Base-by-base conservation (phyloP, 805 yeast species). In the Pichia membranifaciens region DNA sequence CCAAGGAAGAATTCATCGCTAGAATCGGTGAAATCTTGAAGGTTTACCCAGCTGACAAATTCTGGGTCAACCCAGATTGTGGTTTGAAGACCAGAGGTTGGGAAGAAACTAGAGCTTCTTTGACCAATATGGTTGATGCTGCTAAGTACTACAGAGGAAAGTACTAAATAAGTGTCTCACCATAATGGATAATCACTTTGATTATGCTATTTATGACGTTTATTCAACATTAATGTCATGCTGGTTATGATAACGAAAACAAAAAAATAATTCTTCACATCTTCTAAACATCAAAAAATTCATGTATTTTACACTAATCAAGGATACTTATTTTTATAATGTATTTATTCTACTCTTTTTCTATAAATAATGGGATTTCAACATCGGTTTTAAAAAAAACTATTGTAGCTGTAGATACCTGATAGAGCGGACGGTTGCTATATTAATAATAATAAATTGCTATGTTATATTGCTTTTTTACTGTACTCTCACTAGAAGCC, bases 31-130 rank as follows among this genome's bases (percentile, higher is more conserved):
- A 88, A 71, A 90, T 93, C 77, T 78, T 93, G 74, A 88, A 89
- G 79, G 93, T 87, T 53, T 91, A 91, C 81, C 97, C 97, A 71
- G 95, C 93, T 69, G 87, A 87, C 73, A 91, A 90, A 75, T 87
- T 93, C 82, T 93, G 99, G 99, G 95, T 93, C 70, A 93, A 93
- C 95, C 99, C 99, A 68, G 99, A 93, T 79, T 93, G 99, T 83
- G 99, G 99, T 82, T 83, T 93, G 74, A 93, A 93, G 87, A 93
- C 99, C 72, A 90, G 99, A 84, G 96, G 96, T 64, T 93, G 99
- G 99, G 88, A 86, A 63, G 99, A 93, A 82, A 87, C 91, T 64
- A 88, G 76, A 70, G 89, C 83, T 68, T 88, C 95, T 66, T 84
- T 93, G 74, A 87, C 95, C 72, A 87, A 93, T 78, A 93, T 93